Evolutionary conservation across 768 basidiomycete species (phyloP).

Genomic region (Lactarius indigo): DNA sequence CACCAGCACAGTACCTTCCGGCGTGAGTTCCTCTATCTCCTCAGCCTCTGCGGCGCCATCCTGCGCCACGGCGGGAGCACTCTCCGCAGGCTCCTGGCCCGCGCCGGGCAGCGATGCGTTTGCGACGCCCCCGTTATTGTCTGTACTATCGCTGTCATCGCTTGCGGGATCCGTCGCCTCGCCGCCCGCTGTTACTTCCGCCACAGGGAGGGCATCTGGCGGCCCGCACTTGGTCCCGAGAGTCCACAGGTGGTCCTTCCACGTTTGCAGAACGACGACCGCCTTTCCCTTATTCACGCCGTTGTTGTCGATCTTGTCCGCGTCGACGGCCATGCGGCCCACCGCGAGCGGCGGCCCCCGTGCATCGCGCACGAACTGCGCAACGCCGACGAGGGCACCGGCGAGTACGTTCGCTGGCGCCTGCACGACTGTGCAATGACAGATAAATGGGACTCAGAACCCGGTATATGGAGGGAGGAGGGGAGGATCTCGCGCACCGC

Average conservation of each 20-base stretch:
- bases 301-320: conserved; percentile 31
- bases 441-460: conserved; percentile 3
- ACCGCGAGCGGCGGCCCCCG: conserved; percentile 68
- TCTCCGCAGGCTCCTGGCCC: conserved; percentile 30
- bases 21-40: conserved; percentile 22
- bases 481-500: conserved; percentile 49
- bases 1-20: conserved; percentile 30
- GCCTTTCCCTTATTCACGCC: conserved; percentile 64
- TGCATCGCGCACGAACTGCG: conserved; percentile 39
- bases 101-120: background rate
- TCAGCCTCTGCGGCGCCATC: conserved; percentile 6
- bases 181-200: conserved; percentile 20
- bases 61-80: background rate
- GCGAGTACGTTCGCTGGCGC: conserved; percentile 41
- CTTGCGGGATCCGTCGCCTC: conserved; percentile 15
- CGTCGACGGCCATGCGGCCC: conserved; percentile 59
- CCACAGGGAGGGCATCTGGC: conserved; percentile 36
- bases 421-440: conserved; percentile 52
- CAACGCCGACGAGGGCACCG: conserved; percentile 60
- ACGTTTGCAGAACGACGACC: conserved; percentile 66
- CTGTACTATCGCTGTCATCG: conserved; percentile 12
- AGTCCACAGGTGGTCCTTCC: conserved; percentile 74
- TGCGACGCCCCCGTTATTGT: conserved; percentile 7
- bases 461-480: background rate
- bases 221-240: conserved; percentile 61